Percentiles rank a stretch among this genome's conserved stretches.
Conservation (phyloP, 768 basidiomycete genomes). For the Epithele typhae region DNA sequence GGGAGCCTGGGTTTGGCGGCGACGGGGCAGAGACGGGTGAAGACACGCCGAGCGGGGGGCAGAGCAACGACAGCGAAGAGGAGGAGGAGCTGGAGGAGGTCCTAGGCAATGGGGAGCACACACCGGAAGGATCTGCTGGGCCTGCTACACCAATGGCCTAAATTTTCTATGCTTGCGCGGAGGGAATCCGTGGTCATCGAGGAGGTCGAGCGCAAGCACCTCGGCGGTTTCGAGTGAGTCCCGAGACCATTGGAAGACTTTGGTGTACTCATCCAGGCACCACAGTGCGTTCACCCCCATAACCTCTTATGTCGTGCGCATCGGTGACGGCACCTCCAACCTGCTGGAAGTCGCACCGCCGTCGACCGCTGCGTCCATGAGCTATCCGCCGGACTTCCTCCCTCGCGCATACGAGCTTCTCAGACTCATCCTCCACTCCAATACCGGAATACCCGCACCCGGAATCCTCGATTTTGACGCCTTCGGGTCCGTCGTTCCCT, state of each 20-base stretch:
- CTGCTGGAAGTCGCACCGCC: slow-evolving; percentile 16
- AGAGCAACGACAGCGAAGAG: slow-evolving; percentile 29
- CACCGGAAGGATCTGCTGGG: slow-evolving; percentile 31
- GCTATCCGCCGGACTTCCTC: slow-evolving; percentile 22
- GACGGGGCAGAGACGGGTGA: slow-evolving; percentile 26
- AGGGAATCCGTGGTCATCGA: slow-evolving; percentile 2
- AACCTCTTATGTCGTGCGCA: slow-evolving; percentile 24
- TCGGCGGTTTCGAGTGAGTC: slow-evolving; percentile 4
- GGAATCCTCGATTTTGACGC: slow-evolving; percentile 43
- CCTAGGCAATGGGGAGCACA: slow-evolving; percentile 24
- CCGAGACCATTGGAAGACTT: too few species aligned
- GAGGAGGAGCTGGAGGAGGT: slow-evolving; percentile 30
- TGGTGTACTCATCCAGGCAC: background rate
- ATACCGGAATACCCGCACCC: slow-evolving; percentile 46
- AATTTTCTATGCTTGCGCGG: background rate
- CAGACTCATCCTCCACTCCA: slow-evolving; percentile 11
- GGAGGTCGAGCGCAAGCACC: background rate
- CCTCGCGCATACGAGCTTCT: slow-evolving; percentile 20
- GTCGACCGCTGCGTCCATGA: background rate
- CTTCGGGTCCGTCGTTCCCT: slow-evolving; percentile 41
- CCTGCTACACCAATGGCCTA: slow-evolving; percentile 4
- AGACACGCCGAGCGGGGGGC: slow-evolving; percentile 19
- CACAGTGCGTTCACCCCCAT: slow-evolving; percentile 19
- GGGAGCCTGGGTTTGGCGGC: slow-evolving; percentile 44
- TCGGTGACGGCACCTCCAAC: slow-evolving; percentile 18